phyloP scores from a whole-genome alignment of 2,329 filamentous ascomycete genomes.

The Lasiodiplodia theobromae region DNA sequence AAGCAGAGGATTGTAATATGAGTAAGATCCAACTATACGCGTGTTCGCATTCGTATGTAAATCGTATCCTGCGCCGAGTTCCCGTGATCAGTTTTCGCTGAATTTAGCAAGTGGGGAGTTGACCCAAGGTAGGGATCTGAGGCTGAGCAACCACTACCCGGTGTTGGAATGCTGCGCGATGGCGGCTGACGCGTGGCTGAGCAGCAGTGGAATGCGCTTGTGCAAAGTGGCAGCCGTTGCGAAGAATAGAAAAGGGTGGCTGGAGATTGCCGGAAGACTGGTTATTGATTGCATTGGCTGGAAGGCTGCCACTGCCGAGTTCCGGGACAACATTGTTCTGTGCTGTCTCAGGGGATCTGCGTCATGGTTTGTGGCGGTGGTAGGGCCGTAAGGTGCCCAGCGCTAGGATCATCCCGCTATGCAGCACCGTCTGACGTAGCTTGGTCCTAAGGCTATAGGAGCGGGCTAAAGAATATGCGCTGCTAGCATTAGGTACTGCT shows the following conservation, averaged over 20 bases:
- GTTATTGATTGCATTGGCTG: neutral
- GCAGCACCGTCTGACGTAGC: slow-evolving; percentile 2
- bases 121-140: neutral
- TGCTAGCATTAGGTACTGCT: neutral
- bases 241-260: neutral
- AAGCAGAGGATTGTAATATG: neutral
- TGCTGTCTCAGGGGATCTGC: neutral
- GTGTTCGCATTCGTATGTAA: neutral
- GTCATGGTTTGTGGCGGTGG: slow-evolving; percentile 4
- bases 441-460: neutral
- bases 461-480: neutral
- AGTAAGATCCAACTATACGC: neutral
- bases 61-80: neutral
- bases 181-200: slow-evolving; percentile 4
- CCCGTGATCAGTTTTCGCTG: neutral
- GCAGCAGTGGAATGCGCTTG: slow-evolving; percentile 2
- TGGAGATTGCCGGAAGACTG: neutral
- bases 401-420: slow-evolving; percentile 10
- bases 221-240: neutral
- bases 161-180: neutral
- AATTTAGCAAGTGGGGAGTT: neutral
- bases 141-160: neutral
- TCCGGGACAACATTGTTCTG: too few species aligned
- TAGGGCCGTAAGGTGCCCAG: neutral
- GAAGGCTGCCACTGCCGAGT: too few species aligned